Evolutionary conservation across 345 rosid species (phyloP).

Genomic region (Populus pruinosa): DNA sequence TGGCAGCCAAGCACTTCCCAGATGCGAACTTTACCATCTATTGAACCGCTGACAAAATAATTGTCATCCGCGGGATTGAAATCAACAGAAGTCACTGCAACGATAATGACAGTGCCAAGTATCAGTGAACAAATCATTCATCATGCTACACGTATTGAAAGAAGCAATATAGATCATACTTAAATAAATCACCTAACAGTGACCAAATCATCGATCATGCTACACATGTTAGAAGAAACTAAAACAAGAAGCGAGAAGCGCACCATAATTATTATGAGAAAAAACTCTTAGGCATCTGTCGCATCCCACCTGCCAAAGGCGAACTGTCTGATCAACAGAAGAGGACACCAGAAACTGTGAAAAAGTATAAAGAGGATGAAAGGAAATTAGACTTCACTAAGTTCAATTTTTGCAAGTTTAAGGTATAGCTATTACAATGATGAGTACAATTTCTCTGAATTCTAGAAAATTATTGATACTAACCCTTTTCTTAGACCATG

Average conservation of each 20-base stretch:
- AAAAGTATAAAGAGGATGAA: constrained; percentile 5
- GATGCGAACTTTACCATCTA: constrained; percentile 68
- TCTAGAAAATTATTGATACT: constrained; percentile 14
- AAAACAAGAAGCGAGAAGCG: neutral
- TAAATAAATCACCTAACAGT: neutral
- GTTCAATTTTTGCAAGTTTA: neutral
- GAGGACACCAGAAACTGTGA: constrained; percentile 28
- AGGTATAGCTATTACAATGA: neutral
- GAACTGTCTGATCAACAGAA: constrained; percentile 26
- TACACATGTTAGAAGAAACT: neutral
- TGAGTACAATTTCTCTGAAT: neutral
- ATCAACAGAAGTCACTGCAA: constrained; percentile 61
- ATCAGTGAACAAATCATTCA: constrained; percentile 1
- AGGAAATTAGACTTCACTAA: neutral
- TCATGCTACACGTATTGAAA: neutral
- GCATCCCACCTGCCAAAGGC: constrained; percentile 33
- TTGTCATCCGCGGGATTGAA: constrained; percentile 60
- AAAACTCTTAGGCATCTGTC: constrained; percentile 26
- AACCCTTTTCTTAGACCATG: constrained; percentile 81
- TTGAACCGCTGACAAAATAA: constrained; percentile 62
- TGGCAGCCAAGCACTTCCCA: constrained; percentile 55
- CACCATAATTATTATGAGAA: constrained; percentile 30
- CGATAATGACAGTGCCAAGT: neutral
- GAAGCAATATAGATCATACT: neutral
- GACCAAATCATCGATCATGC: neutral